phyloP scores from a whole-genome alignment of 441 rosid genomes.

The Kokia cookei region DNA sequence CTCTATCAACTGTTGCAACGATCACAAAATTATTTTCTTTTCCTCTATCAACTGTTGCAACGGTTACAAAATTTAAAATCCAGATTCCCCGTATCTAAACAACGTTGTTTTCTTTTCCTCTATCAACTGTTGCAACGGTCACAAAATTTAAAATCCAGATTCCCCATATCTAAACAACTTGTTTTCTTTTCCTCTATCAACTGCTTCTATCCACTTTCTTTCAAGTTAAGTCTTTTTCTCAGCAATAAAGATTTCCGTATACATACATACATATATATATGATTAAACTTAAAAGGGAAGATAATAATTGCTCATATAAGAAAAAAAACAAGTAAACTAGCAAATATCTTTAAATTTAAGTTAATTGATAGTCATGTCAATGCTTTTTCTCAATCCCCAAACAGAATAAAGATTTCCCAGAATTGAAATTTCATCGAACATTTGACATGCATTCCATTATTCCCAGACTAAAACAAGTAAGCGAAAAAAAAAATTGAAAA shows the following conservation, averaged over 20 bases:
- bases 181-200: too few species aligned
- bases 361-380: background rate
- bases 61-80: slow-evolving; percentile 21
- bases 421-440: background rate
- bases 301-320: background rate
- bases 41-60: background rate
- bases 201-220: too few species aligned
- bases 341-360: background rate
- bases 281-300: background rate
- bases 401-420: background rate
- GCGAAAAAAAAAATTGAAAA: background rate
- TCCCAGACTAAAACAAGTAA: background rate
- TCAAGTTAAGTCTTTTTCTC: too few species aligned
- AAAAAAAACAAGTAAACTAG: background rate
- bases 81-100: background rate
- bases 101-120: background rate
- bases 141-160: too few species aligned
- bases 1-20: too few species aligned
- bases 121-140: too few species aligned
- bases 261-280: too few species aligned
- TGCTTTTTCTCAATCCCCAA: background rate
- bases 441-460: background rate
- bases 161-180: too few species aligned
- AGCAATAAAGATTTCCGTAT: too few species aligned
- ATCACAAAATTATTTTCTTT: too few species aligned